Base-by-base conservation (phyloP, 139 green algal species). In the Chlorella sp. region DNA sequence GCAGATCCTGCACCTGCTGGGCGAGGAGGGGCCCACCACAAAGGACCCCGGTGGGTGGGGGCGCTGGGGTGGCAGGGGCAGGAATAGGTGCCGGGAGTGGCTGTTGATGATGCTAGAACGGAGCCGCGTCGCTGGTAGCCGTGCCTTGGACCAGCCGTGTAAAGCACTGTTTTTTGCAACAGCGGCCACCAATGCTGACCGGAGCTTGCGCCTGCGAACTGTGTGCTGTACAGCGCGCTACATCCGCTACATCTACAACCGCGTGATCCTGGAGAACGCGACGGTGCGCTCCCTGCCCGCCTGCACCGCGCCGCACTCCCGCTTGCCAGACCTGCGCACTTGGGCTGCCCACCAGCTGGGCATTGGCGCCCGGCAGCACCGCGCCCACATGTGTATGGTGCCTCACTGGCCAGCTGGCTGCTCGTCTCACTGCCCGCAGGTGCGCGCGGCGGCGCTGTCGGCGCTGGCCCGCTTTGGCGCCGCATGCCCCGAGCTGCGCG, bases 221-320 rank as follows among this genome's bases (percentile, higher is more conserved):
- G 24, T 20, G 28, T 80, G n/a, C 19, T 2, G 16, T 41, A 34
- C 93, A 62, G 89, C 88, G 38, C 93, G 94, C 81, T 97, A 97
- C 91, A 97, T 98, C 84, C 94, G 97, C 83, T 99, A 96, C 90
- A 99, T 99, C 90, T 99, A 98, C 96, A 99, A 99, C 92, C 94
- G 97, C 56, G 95, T 99, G 84, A 98, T 99, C 74, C 91, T 99
- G 76, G 97, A 99, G 91, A 99, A 99, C 75, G 97, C 97, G 22
- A 98, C 97, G 2, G 97, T 78, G 38, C 3, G 68, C 28, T 11
- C n/a, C 34, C 67, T 32, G 16, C 65, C 64, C 32, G 16, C 64
- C 64, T 36, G 28, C 8, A 9, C n/a, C n/a, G n/a, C n/a, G n/a
- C n/a, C n/a, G n/a, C n/a, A n/a, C n/a, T n/a, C n/a, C n/a, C n/a